Evolutionary conservation across 441 rosid genomes (phyloP), one percentile per base, ranked within the genome.

Genomic region (Eruca vesicaria): DNA sequence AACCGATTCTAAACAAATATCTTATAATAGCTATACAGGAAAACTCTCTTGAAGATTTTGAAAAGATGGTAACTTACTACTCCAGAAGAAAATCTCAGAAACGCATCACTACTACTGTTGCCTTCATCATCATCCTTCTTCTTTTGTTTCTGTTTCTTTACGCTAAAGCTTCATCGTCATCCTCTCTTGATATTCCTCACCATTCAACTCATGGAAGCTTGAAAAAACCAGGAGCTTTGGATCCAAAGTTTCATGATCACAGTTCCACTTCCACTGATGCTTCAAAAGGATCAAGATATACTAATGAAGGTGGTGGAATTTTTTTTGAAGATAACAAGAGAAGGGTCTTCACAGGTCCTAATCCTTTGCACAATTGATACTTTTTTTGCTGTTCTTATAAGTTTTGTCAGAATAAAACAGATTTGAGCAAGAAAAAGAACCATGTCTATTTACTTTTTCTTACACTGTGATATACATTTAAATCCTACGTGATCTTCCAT

Each of bases 311-410:
- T 33, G 86, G 75, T 45, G 76, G 63, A 2, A 8, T 23, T 65
- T 69, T 29, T 73, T 84, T 86, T 68, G 86, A 79, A 52, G 89
- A 80, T 78, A 88, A 76, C 63, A 91, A 91, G 89, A 91, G 97
- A 75, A 91, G 80, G 81, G 79, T 91, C 78, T 74, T 81, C 73
- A 91, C 97, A 63, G 97, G 97, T 82, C 93, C 97, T 57, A 89
- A 91, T 79, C 97, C 97, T 81, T 83, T 91, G 67, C 97, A 91
- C 68, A 91, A 91, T 74, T 84, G 89, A 85, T 88, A 73, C 0
- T 2, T 26, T 6, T 52, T 28, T 21, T 41, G 16, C 19, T 67
- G 15, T 18, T 78, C 57, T 73, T 78, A 67, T 64, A 59, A 62
- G 56, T 31, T 68, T 68, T 73, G 36, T 53, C 59, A 23, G 71